Evolutionary conservation across 352 stramenopile species (phyloP), one percentile per base, ranked within the genome.

Genomic region (Phytopythium ostracodes): DNA sequence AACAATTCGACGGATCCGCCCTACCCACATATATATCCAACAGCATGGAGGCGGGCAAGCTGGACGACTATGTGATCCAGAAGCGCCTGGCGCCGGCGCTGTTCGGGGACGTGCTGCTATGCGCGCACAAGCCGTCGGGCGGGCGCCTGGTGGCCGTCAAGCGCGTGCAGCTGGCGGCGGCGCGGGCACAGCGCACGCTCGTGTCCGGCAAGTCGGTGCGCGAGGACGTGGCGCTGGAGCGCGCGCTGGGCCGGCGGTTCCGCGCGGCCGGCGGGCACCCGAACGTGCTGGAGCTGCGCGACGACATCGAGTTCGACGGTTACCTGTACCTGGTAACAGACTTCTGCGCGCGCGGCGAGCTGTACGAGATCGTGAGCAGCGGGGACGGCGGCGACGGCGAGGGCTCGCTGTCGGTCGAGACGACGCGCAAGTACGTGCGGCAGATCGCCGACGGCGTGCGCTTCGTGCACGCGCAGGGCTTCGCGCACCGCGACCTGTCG

Each of bases 51-150:
- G 76, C 76, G 35, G 69, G 70, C 46, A 77, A 88, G 68, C 67
- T 94, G 63, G 81, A 94, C 66, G 70, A 88, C 62, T 94, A 94
- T 65, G 77, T 88, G 66, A 92, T 94, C 66, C 78, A 92, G 69
- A 76, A 80, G 62, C 77, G 79, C 1, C 72, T 94, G 0, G 80
- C 81, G 44, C 79, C 84, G 6, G 81, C 85, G 47, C 81, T 94
- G 35, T 94, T 92, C 65, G 85, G 85, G 27, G 80, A 92, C 60
- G 82, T 94, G 66, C 68, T 94, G 50, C 72, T 94, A 54, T 92
- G 83, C 62, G 64, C 77, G 56, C 79, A 94, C 73, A 72, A 75
- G 46, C 76, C 79, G 14, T 78, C 79, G 17, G 76, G 75, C 60
- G 77, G 88, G 52, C 33, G 33, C 20, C 68, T 77, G 22, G 77